Evolutionary conservation across 1,139 yeast genomes (phyloP), one percentile per base, ranked within the genome.

Genomic region (Suhomyces taliae): DNA sequence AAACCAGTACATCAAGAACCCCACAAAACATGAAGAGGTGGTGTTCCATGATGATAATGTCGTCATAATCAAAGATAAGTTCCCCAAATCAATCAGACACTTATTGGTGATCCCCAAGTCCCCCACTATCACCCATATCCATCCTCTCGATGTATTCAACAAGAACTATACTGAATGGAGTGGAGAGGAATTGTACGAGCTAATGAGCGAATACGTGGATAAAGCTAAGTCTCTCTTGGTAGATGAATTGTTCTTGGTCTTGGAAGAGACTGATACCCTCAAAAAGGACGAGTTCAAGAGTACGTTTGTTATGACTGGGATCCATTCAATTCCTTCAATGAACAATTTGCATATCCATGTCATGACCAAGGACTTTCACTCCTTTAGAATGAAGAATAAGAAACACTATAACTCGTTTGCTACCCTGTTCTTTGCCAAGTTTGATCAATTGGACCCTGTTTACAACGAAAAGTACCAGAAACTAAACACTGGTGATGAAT

Each of bases 371-470:
- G 96, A 88, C 63, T 76, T 85, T 58, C 57, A 71, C 55, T 80
- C 88, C 7, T 66, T 67, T 0, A 54, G 72, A 27, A 47, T 87
- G 66, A 87, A 86, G 60, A 72, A 82, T 56, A 81, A 78, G 51
- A 77, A 74, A 49, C 96, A 88, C 62, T 88, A 82, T 64, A 83
- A 84, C 58, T 83, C 91, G 6, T 88, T 88, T 64, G 81, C 74
- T 27, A 81, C 90, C 0, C 57, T 57, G 1, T 88, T 88, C 61
- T 87, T 87, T 52, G 82, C 87, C 0, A 67, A 69, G 0, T 81
- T 84, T 62, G 74, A 71, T 5, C 66, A 67, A 8, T 56, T 79
- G 35, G 53, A 44, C n/a, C 63, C 62, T 0, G 39, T 37, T 31
- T 35, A 37, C 8, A 55, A 49, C 33, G 51, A 40, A 29, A 41